Percentiles rank a stretch among this genome's conserved stretches.
Conservation (phyloP, 352 stramenopile species). For the Globisporangium spinosum region DNA sequence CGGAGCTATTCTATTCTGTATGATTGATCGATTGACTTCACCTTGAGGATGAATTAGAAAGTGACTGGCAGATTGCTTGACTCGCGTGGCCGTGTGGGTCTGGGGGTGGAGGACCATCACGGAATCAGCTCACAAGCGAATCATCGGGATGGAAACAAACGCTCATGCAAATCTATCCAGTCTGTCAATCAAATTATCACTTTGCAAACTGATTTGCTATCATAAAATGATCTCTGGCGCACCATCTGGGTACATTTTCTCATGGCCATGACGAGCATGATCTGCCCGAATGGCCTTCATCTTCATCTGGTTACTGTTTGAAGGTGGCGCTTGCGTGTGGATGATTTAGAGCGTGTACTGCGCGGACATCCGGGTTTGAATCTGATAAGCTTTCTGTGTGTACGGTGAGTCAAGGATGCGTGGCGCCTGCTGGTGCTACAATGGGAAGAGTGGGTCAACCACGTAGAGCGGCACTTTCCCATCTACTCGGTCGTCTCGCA, state of each 20-base stretch:
- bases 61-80: not conserved
- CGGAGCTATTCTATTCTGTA: not conserved
- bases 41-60: not conserved
- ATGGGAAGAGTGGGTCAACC: not conserved
- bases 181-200: not conserved
- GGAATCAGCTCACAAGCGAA: not conserved
- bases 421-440: not conserved
- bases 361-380: not conserved
- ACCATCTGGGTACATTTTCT: not conserved
- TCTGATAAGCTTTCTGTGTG: not conserved
- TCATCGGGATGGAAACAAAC: not conserved
- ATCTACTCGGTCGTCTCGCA: not conserved
- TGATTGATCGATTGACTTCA: not conserved
- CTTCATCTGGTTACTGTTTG: not conserved
- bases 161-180: not conserved
- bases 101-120: not conserved
- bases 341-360: not conserved
- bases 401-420: no score
- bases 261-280: not conserved
- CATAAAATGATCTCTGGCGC: not conserved
- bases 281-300: not conserved
- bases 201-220: constrained; percentile 1
- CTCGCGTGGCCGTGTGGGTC: not conserved
- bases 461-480: not conserved
- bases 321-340: not conserved